Conservation (phyloP, 306 rosid species). For the Cucurbita maxima region DNA sequence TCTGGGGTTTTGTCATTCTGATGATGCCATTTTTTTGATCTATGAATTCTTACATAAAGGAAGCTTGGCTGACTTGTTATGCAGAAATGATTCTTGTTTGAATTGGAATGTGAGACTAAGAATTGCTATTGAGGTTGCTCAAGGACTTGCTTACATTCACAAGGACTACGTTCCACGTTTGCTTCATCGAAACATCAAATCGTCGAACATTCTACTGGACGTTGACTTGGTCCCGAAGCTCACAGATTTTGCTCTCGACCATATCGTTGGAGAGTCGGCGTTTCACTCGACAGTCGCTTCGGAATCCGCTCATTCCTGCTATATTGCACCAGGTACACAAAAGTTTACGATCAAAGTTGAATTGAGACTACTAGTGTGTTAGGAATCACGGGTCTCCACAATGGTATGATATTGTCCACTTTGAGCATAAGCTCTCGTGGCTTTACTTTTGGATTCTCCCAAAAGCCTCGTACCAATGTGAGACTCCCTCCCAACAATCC, state of each 20-base stretch:
- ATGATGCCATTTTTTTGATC: constrained; percentile 62
- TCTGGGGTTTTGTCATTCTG: constrained; percentile 79
- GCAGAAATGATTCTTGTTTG: constrained; percentile 32
- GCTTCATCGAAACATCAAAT: constrained; percentile 74
- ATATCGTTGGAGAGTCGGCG: constrained; percentile 64
- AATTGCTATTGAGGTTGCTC: constrained; percentile 83
- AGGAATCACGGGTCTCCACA: no score
- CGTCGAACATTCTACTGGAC: constrained; percentile 70
- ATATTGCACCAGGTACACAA: constrained; percentile 68
- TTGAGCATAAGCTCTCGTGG: no score
- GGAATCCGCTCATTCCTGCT: constrained; percentile 73
- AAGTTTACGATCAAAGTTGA: neutral
- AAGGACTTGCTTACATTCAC: constrained; percentile 83
- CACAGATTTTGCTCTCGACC: constrained; percentile 73
- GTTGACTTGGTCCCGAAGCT: constrained; percentile 74
- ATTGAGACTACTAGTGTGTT: neutral
- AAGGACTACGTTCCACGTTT: constrained; percentile 80
- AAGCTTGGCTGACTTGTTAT: constrained; percentile 71
- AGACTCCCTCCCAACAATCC: no score
- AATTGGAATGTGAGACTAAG: constrained; percentile 57
- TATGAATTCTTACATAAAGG: constrained; percentile 69
- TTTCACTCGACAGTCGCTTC: constrained; percentile 60
- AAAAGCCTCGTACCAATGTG: no score
- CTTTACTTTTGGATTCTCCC: no score
- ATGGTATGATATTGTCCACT: no score